Conservation (phyloP, 768 basidiomycete species). For the Pulveroboletus sp. region DNA sequence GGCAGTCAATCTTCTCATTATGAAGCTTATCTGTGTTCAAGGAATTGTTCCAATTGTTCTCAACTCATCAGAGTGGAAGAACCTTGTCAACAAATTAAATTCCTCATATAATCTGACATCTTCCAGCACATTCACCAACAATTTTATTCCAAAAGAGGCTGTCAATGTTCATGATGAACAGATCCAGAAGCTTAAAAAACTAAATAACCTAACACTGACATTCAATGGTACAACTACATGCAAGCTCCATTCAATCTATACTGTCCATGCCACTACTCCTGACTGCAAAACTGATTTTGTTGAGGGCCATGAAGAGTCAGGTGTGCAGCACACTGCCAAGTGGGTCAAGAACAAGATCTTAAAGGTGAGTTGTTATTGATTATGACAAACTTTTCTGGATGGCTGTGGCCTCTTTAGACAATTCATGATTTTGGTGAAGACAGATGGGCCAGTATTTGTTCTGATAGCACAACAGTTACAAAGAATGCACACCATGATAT, state of each 20-base stretch:
- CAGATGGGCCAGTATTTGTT: too few species aligned
- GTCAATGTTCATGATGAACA: too few species aligned
- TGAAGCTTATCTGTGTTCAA: not conserved
- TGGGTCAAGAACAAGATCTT: conserved; percentile 1
- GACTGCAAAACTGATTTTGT: not conserved
- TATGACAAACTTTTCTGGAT: too few species aligned
- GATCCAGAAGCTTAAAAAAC: not conserved
- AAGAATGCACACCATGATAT: too few species aligned
- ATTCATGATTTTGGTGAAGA: too few species aligned
- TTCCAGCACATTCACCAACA: not conserved
- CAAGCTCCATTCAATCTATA: conserved; percentile 1
- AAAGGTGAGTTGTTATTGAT: too few species aligned
- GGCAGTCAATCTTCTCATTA: not conserved
- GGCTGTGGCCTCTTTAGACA: too few species aligned
- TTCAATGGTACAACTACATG: not conserved
- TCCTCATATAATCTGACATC: not conserved
- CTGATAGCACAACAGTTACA: too few species aligned
- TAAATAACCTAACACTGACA: not conserved
- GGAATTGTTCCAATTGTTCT: not conserved
- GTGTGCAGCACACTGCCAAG: not conserved
- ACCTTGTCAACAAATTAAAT: not conserved
- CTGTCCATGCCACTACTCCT: not conserved
- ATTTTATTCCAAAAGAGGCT: conserved; percentile 3
- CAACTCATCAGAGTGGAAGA: not conserved
- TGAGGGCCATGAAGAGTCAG: not conserved